Conservation (phyloP, 2,329 filamentous ascomycete species). For the Phialophora tarda region DNA sequence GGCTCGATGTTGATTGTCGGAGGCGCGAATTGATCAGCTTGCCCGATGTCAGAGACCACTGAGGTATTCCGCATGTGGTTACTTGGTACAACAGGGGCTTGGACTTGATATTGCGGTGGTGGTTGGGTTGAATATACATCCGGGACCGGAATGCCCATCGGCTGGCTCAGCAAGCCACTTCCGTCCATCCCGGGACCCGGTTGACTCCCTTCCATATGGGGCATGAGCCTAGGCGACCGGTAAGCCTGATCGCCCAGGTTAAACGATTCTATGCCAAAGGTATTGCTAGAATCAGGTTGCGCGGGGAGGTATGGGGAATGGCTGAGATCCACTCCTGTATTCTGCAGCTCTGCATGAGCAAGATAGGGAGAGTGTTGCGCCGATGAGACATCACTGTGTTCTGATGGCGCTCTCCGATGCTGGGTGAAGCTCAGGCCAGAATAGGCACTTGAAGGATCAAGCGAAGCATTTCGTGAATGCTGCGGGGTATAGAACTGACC, state of each 20-base stretch:
- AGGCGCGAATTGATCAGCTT: slow-evolving; percentile 79
- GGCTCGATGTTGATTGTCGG: slow-evolving; percentile 94
- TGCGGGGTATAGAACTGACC: slow-evolving; percentile 59
- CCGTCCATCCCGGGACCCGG: slow-evolving; percentile 40
- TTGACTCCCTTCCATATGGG: slow-evolving; percentile 63
- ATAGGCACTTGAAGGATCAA: slow-evolving; percentile 65
- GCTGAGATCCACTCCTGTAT: slow-evolving; percentile 65
- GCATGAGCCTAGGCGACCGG: slow-evolving; percentile 66
- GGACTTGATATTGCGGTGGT: slow-evolving; percentile 48
- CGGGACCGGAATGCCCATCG: slow-evolving; percentile 47
- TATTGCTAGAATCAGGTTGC: slow-evolving; percentile 75
- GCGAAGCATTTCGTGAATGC: slow-evolving; percentile 65
- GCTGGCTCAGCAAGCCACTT: slow-evolving; percentile 44
- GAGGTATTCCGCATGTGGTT: slow-evolving; percentile 55
- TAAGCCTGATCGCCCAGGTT: slow-evolving; percentile 73
- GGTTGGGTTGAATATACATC: slow-evolving; percentile 58
- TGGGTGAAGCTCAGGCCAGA: slow-evolving; percentile 70
- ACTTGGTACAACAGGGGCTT: slow-evolving; percentile 51
- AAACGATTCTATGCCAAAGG: slow-evolving; percentile 78
- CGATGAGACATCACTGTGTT: slow-evolving; percentile 88
- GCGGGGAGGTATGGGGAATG: slow-evolving; percentile 81
- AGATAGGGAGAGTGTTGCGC: slow-evolving; percentile 83
- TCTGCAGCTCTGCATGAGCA: slow-evolving; percentile 77
- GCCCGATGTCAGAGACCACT: slow-evolving; percentile 65
- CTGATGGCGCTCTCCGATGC: slow-evolving; percentile 87